Percentiles rank a stretch among this genome's conserved stretches.
These are phyloP conservation scores for Torulaspora maleeae DNA, from an alignment of 805 yeast species.

Conservation along the genomic window DNA sequence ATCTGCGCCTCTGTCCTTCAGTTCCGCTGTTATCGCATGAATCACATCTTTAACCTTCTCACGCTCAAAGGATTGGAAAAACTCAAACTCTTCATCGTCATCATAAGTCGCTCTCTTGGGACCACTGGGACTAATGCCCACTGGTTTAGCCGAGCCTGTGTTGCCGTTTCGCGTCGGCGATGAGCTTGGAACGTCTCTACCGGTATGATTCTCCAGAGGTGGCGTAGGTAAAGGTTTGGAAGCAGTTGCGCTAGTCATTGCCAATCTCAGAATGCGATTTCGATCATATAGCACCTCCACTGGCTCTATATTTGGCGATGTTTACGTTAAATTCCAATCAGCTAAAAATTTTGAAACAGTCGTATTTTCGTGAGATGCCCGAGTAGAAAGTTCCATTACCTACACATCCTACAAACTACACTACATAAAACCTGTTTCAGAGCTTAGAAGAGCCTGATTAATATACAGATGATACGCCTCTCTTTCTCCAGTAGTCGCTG, in stretches of 20 bases:
- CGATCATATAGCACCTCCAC: not conserved
- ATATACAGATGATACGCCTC: conserved; percentile 44
- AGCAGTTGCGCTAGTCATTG: conserved; percentile 9
- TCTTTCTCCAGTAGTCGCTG: conserved; percentile 85
- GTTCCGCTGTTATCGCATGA: conserved; percentile 65
- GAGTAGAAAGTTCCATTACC: not conserved
- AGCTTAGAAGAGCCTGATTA: conserved; percentile 2
- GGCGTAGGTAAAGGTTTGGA: conserved; percentile 12
- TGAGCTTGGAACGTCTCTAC: conserved; percentile 1
- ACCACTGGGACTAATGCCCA: not conserved
- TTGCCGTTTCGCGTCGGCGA: conserved; percentile 1
- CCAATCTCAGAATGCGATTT: not conserved
- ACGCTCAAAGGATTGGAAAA: conserved; percentile 50
- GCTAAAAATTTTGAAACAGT: conserved; percentile 7
- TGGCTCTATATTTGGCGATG: not conserved
- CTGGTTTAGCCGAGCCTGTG: not conserved
- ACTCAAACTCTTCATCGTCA: conserved; percentile 34
- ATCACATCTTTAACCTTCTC: conserved; percentile 63
- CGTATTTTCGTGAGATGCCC: conserved; percentile 5
- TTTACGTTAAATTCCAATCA: not conserved
- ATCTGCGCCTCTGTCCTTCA: conserved; percentile 64
- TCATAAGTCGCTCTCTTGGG: conserved; percentile 8
- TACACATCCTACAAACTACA: not conserved
- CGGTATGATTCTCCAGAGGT: not conserved
- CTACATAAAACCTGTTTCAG: not conserved